Percentiles rank a stretch among this genome's conserved stretches.
Conservation (phyloP, 2,329 filamentous ascomycete species). For the Monosporascus cannonballus region DNA sequence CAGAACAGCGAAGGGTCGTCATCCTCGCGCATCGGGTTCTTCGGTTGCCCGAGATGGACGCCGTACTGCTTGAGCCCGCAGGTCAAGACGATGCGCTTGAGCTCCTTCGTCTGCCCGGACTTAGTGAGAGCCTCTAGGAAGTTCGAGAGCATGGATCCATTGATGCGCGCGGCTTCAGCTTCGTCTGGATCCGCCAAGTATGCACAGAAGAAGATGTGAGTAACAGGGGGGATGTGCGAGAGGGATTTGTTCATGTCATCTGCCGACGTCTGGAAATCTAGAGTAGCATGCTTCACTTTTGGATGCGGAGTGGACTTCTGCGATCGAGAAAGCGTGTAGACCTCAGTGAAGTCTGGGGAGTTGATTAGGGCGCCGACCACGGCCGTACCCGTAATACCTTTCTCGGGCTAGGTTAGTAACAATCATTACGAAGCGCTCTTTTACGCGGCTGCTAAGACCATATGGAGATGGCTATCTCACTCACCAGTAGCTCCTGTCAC, state of each 20-base stretch:
- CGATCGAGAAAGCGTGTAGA: conserved; percentile 13
- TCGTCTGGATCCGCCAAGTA: conserved; percentile 13
- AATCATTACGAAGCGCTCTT: too few relatives aligned
- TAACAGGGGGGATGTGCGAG: conserved; percentile 12
- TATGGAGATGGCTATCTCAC: not conserved
- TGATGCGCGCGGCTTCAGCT: conserved; percentile 16
- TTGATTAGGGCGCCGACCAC: conserved; percentile 9
- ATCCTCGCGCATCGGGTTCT: conserved; percentile 41
- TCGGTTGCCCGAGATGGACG: conserved; percentile 41
- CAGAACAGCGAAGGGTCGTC: conserved; percentile 29
- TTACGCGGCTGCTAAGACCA: too few relatives aligned
- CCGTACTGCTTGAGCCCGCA: conserved; percentile 47
- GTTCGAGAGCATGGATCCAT: conserved; percentile 38
- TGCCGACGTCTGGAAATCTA: conserved; percentile 11
- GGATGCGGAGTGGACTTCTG: conserved; percentile 6
- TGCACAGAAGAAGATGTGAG: conserved; percentile 14
- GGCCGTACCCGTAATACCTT: conserved; percentile 15
- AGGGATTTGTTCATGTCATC: conserved; percentile 9
- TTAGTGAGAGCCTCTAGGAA: conserved; percentile 39
- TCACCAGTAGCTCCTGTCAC: conserved; percentile 15
- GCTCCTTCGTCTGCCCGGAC: conserved; percentile 31
- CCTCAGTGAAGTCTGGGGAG: conserved; percentile 9
- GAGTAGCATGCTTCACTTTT: conserved; percentile 12
- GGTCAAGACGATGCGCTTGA: conserved; percentile 44
- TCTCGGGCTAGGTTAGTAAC: not conserved